These are phyloP conservation scores for Fusarium succisae DNA, from an alignment of 2,329 filamentous ascomycete species.

Conservation along the genomic window DNA sequence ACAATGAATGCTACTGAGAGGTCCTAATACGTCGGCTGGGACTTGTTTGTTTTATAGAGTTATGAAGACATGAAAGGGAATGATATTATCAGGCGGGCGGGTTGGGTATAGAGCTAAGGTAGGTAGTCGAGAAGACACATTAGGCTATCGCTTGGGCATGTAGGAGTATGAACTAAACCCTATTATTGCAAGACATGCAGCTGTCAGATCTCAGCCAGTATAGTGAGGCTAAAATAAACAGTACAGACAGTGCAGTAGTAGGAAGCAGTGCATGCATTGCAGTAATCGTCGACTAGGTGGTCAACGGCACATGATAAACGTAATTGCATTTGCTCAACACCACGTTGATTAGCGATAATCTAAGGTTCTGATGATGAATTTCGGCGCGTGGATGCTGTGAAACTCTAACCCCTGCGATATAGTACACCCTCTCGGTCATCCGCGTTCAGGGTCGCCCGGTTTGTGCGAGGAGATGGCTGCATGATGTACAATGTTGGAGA, in stretches of 20 bases:
- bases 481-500: slow-evolving; percentile 25
- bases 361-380: slow-evolving; percentile 5
- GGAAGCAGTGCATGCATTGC: not conserved
- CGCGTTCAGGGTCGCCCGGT: slow-evolving; percentile 26
- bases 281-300: not conserved
- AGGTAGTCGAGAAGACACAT: slow-evolving; percentile 24
- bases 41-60: slow-evolving; percentile 42
- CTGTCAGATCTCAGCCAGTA: not conserved
- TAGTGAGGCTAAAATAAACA: not conserved
- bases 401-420: slow-evolving; percentile 25
- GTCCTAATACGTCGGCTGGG: slow-evolving; percentile 30
- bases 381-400: slow-evolving; percentile 23
- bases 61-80: slow-evolving; percentile 46
- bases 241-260: not conserved
- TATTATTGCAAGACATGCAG: slow-evolving; percentile 21
- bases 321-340: slow-evolving; percentile 26
- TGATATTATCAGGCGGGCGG: slow-evolving; percentile 41
- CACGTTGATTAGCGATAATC: not conserved
- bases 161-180: slow-evolving; percentile 3
- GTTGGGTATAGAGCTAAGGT: slow-evolving; percentile 25
- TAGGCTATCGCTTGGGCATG: slow-evolving; percentile 14
- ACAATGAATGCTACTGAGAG: slow-evolving; percentile 28
- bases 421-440: slow-evolving; percentile 14
- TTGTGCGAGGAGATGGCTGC: slow-evolving; percentile 16
- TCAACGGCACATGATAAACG: slow-evolving; percentile 12